Base-by-base conservation (phyloP, 2,329 filamentous ascomycete species). In the Monilinia fructicola region DNA sequence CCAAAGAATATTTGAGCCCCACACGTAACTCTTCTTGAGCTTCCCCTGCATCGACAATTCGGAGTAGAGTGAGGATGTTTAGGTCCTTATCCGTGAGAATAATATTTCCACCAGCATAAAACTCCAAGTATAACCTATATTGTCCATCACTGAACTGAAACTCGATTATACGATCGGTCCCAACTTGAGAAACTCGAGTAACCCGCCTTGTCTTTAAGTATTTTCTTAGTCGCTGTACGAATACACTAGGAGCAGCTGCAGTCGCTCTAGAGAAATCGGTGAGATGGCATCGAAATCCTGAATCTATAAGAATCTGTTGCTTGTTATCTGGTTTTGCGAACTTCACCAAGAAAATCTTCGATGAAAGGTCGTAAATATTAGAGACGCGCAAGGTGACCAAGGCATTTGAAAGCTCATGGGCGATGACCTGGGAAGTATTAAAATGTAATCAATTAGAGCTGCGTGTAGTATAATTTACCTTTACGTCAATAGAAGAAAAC, bases 351-450 rank as follows among this genome's bases (percentile, higher is more conserved):
- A 98, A 92, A 75, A 98, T 97, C 76, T 94, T 93, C 71, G 93
- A 93, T 69, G 92, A 96, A 68, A 99, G 87, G 78, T 99, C 95
- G 81, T 99, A 98, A 77, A 97, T 89, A 77, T 99, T 99, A 69
- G 91, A 87, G 61, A 98, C 85, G 70, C 95, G 91, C 69, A 98
- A 84, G 67, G 87, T 87, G 67, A 90, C 86, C 64, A 99, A 84
- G 71, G 84, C 86, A 70, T 85, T 82, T 68, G 92, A 89, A 69
- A 99, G 90, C 84, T 99, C 95, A 77, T 96, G 92, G 66, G 93
- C 90, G 76, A 98, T 96, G 79, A 96, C 92, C 92, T 96, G 38
- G 26, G 18, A 31, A 53, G 46, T 28, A 31, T 65, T 61, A 65
- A 38, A 31, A 14, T 10, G 10, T 6, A 12, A 52, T 14, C n/a